phyloP scores from a whole-genome alignment of 75 land plant species.

The Sequoiadendron giganteum region DNA sequence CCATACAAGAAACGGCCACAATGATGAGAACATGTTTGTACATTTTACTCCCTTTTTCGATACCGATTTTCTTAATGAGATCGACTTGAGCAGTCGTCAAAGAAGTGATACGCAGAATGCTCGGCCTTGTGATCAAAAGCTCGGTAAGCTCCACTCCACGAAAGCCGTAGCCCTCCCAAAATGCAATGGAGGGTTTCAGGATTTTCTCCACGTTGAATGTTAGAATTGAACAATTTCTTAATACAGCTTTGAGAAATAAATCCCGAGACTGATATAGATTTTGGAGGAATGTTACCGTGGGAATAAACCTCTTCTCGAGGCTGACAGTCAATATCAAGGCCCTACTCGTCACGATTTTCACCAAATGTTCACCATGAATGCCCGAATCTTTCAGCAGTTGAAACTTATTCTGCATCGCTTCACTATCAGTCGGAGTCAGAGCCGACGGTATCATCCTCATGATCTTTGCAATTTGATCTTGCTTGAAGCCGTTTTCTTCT shows the following conservation, averaged over 20 bases:
- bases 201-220: constrained; percentile 17
- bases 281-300: constrained; percentile 1
- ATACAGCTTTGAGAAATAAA: constrained; percentile 13
- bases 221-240: constrained; percentile 24
- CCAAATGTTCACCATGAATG: no score
- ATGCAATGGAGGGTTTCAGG: constrained; percentile 12
- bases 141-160: constrained; percentile 9
- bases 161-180: constrained; percentile 28
- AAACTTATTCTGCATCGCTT: no score
- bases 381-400: no score
- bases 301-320: neutral
- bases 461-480: no score
- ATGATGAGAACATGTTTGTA: constrained; percentile 31
- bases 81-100: neutral
- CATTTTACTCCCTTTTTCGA: neutral
- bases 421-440: no score
- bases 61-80: constrained; percentile 15
- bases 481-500: no score
- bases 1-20: constrained; percentile 25
- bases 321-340: constrained; percentile 15
- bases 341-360: no score
- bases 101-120: constrained; percentile 12
- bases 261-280: constrained; percentile 19
- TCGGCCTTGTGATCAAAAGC: constrained; percentile 19
- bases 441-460: no score